Evolutionary conservation across 2,329 filamentous ascomycete genomes (phyloP), one percentile per base, ranked within the genome.

Genomic region (Aspergillus luchuensis): DNA sequence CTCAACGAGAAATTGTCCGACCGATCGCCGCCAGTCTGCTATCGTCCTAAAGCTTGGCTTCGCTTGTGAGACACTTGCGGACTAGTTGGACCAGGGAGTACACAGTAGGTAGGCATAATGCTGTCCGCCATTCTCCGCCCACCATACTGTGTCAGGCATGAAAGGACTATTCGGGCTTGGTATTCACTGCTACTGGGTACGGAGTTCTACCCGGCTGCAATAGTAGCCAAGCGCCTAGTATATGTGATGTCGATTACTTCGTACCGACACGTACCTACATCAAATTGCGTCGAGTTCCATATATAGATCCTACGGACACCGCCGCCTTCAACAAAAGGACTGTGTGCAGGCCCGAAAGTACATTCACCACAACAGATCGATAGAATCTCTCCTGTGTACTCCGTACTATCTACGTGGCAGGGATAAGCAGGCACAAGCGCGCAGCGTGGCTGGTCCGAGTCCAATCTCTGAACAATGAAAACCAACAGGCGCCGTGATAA

Each of bases 41-140:
- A 45, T 55, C 43, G 23, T 60, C 53, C 30, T 48, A 63, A 67
- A 66, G 63, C 63, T 67, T 67, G 60, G 60, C 63, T 51, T 60
- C 52, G 36, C 53, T 56, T 51, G 38, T 58, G 41, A 56, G 38
- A 43, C 41, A 51, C 33, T 50, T 47, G 25, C 36, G 41, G 51
- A n/a, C 39, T 53, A 36, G 33, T 36, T 36, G 33, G 33, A 13
- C 33, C 11, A 36, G 10, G 33, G 33, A 36, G 33, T 36, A 36
- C 33, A 36, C 11, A 36, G 33, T 36, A 36, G 33, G 33, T 13
- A 36, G 33, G 33, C 33, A 15, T 36, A 36, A 13, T 36, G 33
- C 33, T 36, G 33, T 36, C 33, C 41, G 41, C 17, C 41, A 13
- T 10, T 45, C 41, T 45, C 41, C 21, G 41, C 41, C 41, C 13